Conservation (phyloP, 2,329 filamentous ascomycete species). For the Tolypocladium ophioglossoides region DNA sequence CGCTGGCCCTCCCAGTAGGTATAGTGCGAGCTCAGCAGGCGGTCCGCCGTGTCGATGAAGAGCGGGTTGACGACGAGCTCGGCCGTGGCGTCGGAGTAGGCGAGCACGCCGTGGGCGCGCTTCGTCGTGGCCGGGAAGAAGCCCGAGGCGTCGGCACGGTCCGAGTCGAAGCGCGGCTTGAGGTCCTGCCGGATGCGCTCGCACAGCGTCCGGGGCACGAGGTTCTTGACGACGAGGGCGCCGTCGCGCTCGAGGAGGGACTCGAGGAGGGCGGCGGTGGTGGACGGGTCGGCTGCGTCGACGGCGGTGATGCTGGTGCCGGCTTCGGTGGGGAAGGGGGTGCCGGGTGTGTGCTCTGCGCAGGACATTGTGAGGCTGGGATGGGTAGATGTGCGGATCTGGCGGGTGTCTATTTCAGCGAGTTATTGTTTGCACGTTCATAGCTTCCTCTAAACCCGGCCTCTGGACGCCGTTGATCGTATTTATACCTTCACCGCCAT, state of each 20-base stretch:
- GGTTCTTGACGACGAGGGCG: constrained; percentile 24
- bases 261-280: constrained; percentile 9
- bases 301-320: constrained; percentile 9
- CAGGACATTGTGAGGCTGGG: background rate
- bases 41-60: constrained; percentile 22
- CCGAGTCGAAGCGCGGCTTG: constrained; percentile 24
- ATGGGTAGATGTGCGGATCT: background rate
- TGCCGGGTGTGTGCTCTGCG: background rate
- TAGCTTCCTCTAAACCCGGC: background rate
- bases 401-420: background rate
- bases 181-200: constrained; percentile 25
- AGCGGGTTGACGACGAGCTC: constrained; percentile 23
- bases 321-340: constrained; percentile 10
- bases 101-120: constrained; percentile 26
- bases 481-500: background rate
- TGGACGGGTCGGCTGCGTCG: constrained; percentile 10
- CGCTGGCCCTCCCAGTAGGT: constrained; percentile 24
- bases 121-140: constrained; percentile 29
- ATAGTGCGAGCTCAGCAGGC: constrained; percentile 22
- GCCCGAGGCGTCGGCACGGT: constrained; percentile 23
- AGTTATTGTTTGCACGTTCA: background rate
- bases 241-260: constrained; percentile 19
- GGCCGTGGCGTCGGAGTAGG: constrained; percentile 24
- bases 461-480: background rate
- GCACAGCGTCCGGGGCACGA: constrained; percentile 20